Evolutionary conservation across 805 yeast species (phyloP), one percentile per base, ranked within the genome.

Genomic region (Candida takata): DNA sequence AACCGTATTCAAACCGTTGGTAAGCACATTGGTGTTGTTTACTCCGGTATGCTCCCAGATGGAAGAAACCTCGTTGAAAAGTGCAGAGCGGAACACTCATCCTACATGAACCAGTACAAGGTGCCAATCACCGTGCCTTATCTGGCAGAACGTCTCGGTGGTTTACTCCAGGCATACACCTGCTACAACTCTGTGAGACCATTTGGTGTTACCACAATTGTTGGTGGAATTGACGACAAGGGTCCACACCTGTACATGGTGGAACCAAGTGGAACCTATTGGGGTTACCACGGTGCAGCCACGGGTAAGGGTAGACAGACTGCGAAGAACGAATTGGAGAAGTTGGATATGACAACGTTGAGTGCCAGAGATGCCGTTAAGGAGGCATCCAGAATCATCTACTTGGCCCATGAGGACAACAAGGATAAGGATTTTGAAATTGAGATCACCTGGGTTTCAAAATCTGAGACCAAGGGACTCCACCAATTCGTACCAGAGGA

Each of bases 271-370:
- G 99, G 99, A 43, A 69, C 86, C 1, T 86, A 80, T 55, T 94
- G 98, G 97, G 99, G 99, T 34, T 92, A 92, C 64, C 71, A 74
- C 37, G 98, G 96, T 42, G 95, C 96, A 27, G 98, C 99, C 13
- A 77, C 97, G 4, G 99, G 99, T 45, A 92, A 90, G 60, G 99
- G 99, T 32, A 78, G 97, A 61, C 99, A 92, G 62, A 76, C 85
- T n/a, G 98, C 98, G 33, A 90, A 90, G 64, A 83, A 90, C 20
- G 98, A 92, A 63, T 72, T 92, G 49, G 99, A 92, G 62, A 92
- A 92, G 61, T 68, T 92, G 40, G 58, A 85, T 47, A 67, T 78
- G 42, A 79, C 77, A 36, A 74, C 70, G 45, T 64, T 94, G 47
- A 65, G 79, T 8, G 84, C 79, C 4, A 73, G 63, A 48, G 95